Percentiles rank a stretch among this genome's conserved stretches.
Conservation (phyloP, 768 basidiomycete genomes). For the Panaeolus cyanescens region DNA sequence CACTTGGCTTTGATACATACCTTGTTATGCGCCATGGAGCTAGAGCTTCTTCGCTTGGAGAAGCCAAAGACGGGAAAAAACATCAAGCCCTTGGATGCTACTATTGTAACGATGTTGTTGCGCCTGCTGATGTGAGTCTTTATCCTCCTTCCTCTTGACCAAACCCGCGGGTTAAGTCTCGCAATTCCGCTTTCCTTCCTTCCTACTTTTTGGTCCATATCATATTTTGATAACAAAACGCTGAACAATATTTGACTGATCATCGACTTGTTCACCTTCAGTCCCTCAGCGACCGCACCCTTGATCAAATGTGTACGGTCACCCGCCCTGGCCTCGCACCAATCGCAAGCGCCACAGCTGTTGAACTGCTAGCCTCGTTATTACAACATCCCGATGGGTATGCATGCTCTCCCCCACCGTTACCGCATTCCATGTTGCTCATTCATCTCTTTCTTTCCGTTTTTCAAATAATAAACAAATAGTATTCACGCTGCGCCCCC, state of each 20-base stretch:
- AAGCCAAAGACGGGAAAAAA: conserved; percentile 26
- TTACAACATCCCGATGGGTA: conserved; percentile 91
- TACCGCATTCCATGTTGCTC: too few species aligned
- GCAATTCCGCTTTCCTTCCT: conserved; percentile 4
- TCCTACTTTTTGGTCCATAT: neutral
- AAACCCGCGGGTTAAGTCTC: too few species aligned
- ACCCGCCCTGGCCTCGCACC: conserved; percentile 93
- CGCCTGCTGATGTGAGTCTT: conserved; percentile 81
- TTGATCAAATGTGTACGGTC: conserved; percentile 99
- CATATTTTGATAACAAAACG: conserved; percentile 25
- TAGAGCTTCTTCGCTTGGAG: conserved; percentile 38
- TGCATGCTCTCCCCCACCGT: too few species aligned
- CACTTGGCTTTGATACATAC: conserved; percentile 94
- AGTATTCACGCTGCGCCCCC: conserved; percentile 68
- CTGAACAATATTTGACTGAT: too few species aligned
- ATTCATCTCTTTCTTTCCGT: neutral
- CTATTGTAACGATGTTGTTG: conserved; percentile 98
- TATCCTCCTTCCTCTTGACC: too few species aligned
- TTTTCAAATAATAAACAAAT: neutral
- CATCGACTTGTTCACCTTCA: conserved; percentile 11
- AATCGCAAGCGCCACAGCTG: conserved; percentile 89
- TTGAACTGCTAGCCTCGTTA: conserved; percentile 87
- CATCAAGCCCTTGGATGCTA: conserved; percentile 80
- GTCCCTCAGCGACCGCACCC: conserved; percentile 81
- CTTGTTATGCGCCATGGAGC: conserved; percentile 96